Base-by-base conservation (phyloP, 257 asterid genomes). In the Scutellaria galericulata region DNA sequence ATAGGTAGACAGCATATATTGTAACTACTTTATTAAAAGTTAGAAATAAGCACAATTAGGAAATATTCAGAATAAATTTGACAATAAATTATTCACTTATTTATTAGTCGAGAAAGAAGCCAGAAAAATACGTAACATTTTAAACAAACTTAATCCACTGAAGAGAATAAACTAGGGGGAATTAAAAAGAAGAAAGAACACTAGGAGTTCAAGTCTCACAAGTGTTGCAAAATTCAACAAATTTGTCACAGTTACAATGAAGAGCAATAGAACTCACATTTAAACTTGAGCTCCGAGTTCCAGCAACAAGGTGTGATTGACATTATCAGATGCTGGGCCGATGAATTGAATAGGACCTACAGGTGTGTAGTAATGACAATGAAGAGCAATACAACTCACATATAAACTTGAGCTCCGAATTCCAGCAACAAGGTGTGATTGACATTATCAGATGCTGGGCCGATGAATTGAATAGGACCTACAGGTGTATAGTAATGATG, bases 381-480 rank as follows among this genome's bases (percentile, higher is more conserved):
- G 42, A 72, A 24, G 58, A 72, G 50, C 46, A 58, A 71, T 14
- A 20, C 56, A 77, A n/a, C 76, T 57, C 68, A 48, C 74, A 27
- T 68, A 60, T 70, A 79, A 24, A 48, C n/a, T 51, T 74, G 57
- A 69, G 79, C 77, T 65, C 88, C 88, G 47, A 91, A 86, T 83
- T 93, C 98, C 88, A 93, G 84, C 75, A 89, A 77, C 48, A 91
- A 85, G 70, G 98, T 93, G 87, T 93, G 98, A 68, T 83, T 91
- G 47, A 86, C 79, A 37, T 83, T 75, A 79, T 70, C 81, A 53
- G 97, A 77, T 46, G 81, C 79, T 11, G 97, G 96, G 66, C 98
- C 97, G 44, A 83, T 85, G 63, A 93, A 93, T 73, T 93, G 97
- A 76, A 91, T 93, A 46, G 98, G 98, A 70, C 98, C 98, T 93